Conservation (phyloP, 1,139 yeast species). For the Tardiomyces blankii region DNA sequence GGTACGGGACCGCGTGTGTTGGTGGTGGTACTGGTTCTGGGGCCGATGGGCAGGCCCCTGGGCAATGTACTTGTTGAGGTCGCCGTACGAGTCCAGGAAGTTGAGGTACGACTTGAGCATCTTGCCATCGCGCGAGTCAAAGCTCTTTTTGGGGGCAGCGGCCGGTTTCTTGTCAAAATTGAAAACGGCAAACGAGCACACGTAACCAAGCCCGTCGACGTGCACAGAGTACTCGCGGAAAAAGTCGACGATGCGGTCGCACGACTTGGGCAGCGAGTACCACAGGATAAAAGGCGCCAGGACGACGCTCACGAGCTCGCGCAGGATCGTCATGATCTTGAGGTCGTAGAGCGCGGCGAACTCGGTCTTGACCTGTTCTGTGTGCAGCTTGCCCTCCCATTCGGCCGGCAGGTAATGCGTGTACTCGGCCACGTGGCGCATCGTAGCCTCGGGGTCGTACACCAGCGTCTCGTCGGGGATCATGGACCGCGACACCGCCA, state of each 20-base stretch:
- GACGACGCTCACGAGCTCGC: conserved; percentile 72
- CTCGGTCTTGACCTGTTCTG: conserved; percentile 68
- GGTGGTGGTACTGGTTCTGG: not conserved
- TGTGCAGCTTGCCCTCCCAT: conserved; percentile 80
- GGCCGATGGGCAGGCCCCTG: not conserved
- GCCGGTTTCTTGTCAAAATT: conserved; percentile 32
- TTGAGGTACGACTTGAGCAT: conserved; percentile 87
- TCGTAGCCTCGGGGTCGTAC: conserved; percentile 83
- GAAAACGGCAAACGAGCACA: conserved; percentile 90
- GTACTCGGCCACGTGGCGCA: conserved; percentile 66
- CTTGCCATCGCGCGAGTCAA: conserved; percentile 60
- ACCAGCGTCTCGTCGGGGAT: conserved; percentile 51
- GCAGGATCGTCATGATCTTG: conserved; percentile 56
- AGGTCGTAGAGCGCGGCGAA: conserved; percentile 71
- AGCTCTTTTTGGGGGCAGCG: conserved; percentile 28
- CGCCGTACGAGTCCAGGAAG: conserved; percentile 73
- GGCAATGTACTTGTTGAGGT: conserved; percentile 1
- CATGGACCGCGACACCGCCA: conserved; percentile 61
- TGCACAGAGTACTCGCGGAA: conserved; percentile 82
- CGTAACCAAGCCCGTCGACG: conserved; percentile 90
- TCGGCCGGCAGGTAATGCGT: conserved; percentile 83
- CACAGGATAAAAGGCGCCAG: conserved; percentile 82
- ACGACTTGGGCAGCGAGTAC: conserved; percentile 62
- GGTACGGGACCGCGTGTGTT: not conserved
- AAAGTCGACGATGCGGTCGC: conserved; percentile 76